Evolutionary conservation across 352 stramenopile species (phyloP).

Genomic region (Globisporangium abappressorium): DNA sequence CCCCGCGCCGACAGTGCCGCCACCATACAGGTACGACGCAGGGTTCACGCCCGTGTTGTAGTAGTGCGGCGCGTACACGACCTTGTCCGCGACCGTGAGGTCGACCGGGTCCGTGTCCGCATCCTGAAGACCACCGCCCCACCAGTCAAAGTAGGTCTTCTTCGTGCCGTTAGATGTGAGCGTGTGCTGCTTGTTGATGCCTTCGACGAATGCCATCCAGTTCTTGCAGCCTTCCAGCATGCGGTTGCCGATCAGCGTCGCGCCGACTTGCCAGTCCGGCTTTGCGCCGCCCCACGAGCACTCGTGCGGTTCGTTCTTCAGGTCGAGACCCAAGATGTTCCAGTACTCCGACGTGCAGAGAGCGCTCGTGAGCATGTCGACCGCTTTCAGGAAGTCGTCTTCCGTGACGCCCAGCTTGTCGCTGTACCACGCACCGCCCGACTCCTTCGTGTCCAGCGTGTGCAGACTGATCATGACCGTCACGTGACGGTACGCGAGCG

Average conservation of each 20-base stretch:
- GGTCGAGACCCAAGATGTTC: constrained; percentile 67
- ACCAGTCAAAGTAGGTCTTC: constrained; percentile 66
- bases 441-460: constrained; percentile 41
- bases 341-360: constrained; percentile 55
- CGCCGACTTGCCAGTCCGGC: constrained; percentile 54
- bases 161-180: constrained; percentile 35
- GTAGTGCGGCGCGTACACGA: constrained; percentile 75
- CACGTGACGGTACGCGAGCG: constrained; percentile 60
- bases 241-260: constrained; percentile 54
- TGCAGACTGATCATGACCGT: constrained; percentile 71
- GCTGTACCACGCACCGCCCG: constrained; percentile 60
- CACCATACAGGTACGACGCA: constrained; percentile 60
- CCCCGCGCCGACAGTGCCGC: constrained; percentile 29
- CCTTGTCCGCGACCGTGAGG: constrained; percentile 45
- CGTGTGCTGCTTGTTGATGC: constrained; percentile 46
- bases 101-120: constrained; percentile 38
- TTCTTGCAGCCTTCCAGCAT: constrained; percentile 65
- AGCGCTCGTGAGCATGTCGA: constrained; percentile 57
- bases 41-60: constrained; percentile 72
- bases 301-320: constrained; percentile 73
- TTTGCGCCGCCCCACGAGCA: constrained; percentile 39
- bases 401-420: constrained; percentile 41
- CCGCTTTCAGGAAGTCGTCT: constrained; percentile 48
- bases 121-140: constrained; percentile 52
- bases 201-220: constrained; percentile 70